Conservation (phyloP, 495 filamentous ascomycete genomes). For the Podospora anserina region DNA sequence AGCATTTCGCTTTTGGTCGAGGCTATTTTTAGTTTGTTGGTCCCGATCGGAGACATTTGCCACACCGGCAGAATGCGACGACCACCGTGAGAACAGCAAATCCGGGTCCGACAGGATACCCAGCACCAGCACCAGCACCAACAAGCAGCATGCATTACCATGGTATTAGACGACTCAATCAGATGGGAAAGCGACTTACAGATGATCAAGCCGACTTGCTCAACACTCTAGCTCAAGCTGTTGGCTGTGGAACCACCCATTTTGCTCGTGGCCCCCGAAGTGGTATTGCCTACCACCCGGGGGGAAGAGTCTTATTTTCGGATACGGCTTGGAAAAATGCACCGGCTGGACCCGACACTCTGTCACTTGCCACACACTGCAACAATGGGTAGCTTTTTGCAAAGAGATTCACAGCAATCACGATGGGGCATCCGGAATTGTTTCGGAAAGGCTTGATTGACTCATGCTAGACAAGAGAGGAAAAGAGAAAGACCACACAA, state of each 20-base stretch:
- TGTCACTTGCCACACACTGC: background rate
- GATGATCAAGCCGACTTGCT: background rate
- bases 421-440: background rate
- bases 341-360: background rate
- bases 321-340: background rate
- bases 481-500: constrained; percentile 12
- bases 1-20: background rate
- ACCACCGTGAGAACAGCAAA: background rate
- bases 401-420: constrained; percentile 3
- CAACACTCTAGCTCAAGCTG: background rate
- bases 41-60: constrained; percentile 10
- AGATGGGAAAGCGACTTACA: background rate
- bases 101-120: background rate
- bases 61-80: constrained; percentile 14
- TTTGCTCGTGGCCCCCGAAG: background rate
- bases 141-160: too few species aligned
- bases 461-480: constrained; percentile 27
- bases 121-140: background rate
- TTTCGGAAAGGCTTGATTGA: constrained; percentile 34
- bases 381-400: background rate
- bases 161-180: background rate
- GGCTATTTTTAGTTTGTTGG: constrained; percentile 15
- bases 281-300: background rate
- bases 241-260: background rate
- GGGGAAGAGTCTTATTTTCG: background rate